These are phyloP conservation scores for Grifola frondosa DNA, from an alignment of 1,284 basidiomycete genomes.

Conservation along the genomic window DNA sequence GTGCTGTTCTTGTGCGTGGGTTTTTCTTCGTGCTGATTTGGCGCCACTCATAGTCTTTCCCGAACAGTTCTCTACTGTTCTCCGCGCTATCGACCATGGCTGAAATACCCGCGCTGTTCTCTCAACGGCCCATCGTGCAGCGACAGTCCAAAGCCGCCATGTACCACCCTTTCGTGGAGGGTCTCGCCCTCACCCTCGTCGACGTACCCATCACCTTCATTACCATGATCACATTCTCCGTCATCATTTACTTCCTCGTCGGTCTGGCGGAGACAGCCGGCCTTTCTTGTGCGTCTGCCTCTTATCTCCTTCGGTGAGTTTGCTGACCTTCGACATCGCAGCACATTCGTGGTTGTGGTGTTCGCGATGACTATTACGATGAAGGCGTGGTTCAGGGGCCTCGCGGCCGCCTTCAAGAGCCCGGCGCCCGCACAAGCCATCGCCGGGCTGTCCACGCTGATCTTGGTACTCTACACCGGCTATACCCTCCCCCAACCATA, in stretches of 20 bases:
- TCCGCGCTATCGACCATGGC: constrained; percentile 57
- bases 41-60: neutral
- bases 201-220: constrained; percentile 66
- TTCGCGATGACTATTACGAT: constrained; percentile 54
- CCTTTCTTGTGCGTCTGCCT: constrained; percentile 56
- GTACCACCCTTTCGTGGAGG: constrained; percentile 67
- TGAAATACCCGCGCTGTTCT: constrained; percentile 73
- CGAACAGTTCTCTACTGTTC: constrained; percentile 53
- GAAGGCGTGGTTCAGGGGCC: constrained; percentile 59
- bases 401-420: constrained; percentile 54
- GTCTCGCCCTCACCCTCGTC: constrained; percentile 68
- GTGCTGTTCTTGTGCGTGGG: constrained; percentile 63
- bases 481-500: constrained; percentile 50
- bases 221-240: constrained; percentile 47
- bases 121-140: constrained; percentile 71
- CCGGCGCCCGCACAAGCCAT: constrained; percentile 59
- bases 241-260: constrained; percentile 69
- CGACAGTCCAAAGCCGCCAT: constrained; percentile 59
- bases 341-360: constrained; percentile 54
- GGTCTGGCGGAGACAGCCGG: constrained; percentile 49
- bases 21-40: neutral
- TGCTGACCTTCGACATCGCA: constrained; percentile 22
- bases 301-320: neutral
- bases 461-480: constrained; percentile 49
- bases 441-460: constrained; percentile 52